phyloP scores from a whole-genome alignment of 2,329 filamentous ascomycete genomes.

The Nigrospora sphaerica region DNA sequence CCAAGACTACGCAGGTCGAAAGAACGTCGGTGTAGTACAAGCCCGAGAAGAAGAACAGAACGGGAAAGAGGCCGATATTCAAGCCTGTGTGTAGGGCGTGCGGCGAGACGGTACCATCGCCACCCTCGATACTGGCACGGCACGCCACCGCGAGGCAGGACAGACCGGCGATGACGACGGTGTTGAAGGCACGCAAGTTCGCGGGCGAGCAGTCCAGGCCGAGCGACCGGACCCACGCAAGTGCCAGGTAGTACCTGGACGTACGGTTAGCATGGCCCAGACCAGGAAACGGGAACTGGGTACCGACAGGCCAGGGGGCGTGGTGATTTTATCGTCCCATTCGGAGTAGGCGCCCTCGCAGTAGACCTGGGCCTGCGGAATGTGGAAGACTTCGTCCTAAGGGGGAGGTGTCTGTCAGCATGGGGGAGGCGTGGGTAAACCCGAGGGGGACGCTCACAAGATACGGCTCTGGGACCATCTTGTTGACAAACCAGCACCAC shows the following conservation, averaged over 20 bases:
- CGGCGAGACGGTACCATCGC: constrained; percentile 18
- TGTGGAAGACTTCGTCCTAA: constrained; percentile 81
- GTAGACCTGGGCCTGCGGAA: constrained; percentile 85
- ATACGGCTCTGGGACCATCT: constrained; percentile 44
- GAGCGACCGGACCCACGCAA: constrained; percentile 26
- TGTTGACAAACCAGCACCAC: constrained; percentile 32
- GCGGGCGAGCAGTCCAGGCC: constrained; percentile 28
- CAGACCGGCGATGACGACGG: constrained; percentile 32
- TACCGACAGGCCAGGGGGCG: constrained; percentile 75
- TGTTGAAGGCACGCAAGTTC: constrained; percentile 42
- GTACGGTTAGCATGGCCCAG: background rate
- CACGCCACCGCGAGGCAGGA: constrained; percentile 41
- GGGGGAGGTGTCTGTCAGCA: background rate
- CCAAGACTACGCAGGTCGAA: constrained; percentile 68
- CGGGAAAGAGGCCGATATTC: constrained; percentile 79
- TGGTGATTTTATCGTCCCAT: constrained; percentile 98
- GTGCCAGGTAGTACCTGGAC: constrained; percentile 29
- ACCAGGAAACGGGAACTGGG: background rate
- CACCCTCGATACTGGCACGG: constrained; percentile 35
- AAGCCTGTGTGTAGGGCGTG: constrained; percentile 56
- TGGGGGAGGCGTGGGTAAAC: background rate
- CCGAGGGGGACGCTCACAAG: constrained; percentile 28
- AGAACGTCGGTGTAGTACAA: constrained; percentile 93
- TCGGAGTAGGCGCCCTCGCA: constrained; percentile 65
- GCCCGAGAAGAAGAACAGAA: constrained; percentile 91